A percentile compares a stretch with the other conserved stretches of the same genome.
These are phyloP conservation scores for Alternaria gansuensis DNA, from an alignment of 2,329 filamentous ascomycete species.

Conservation along the genomic window DNA sequence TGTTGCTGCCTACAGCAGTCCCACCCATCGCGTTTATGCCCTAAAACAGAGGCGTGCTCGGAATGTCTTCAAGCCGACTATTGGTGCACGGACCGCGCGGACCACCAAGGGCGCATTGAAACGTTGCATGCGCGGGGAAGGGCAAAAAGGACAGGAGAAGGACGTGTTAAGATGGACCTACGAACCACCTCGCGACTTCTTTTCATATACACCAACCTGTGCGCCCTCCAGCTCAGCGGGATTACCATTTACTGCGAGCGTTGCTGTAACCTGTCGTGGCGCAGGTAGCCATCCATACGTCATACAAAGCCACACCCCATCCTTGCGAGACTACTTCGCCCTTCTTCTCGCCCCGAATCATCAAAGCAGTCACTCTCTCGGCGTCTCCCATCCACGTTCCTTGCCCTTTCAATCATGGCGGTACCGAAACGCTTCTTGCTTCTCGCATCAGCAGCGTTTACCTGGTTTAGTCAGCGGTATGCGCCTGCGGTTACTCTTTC, in stretches of 20 bases:
- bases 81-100: neutral
- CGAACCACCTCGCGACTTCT: neutral
- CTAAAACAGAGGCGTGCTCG: constrained; percentile 2
- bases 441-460: constrained; percentile 36
- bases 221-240: neutral
- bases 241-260: neutral
- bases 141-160: neutral
- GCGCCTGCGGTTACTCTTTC: constrained; percentile 46
- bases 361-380: neutral
- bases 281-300: neutral
- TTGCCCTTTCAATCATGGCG: constrained; percentile 31
- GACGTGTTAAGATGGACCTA: neutral
- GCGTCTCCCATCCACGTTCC: neutral
- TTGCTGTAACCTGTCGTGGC: neutral
- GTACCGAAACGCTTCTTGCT: constrained; percentile 41
- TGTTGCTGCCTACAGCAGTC: constrained; percentile 9
- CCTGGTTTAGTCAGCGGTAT: constrained; percentile 47
- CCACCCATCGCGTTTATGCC: constrained; percentile 6
- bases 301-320: neutral
- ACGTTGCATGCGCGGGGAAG: constrained; percentile 23
- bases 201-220: neutral
- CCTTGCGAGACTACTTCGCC: neutral
- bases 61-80: constrained; percentile 2
- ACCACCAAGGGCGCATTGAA: constrained; percentile 16
- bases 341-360: neutral